phyloP scores from a whole-genome alignment of 2,329 filamentous ascomycete genomes.

The Aureobasidium pullulans region DNA sequence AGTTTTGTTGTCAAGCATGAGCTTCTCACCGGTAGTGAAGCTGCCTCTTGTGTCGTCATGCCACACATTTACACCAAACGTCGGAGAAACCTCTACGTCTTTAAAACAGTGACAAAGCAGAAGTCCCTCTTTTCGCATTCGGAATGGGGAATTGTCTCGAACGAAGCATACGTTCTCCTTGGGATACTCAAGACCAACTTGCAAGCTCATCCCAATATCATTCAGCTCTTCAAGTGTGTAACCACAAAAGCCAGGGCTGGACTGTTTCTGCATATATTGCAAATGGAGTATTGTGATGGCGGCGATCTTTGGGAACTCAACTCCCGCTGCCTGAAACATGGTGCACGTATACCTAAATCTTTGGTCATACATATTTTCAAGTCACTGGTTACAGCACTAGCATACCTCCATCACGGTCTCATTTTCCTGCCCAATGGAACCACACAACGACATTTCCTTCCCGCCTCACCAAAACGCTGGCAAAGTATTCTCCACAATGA shows the following conservation, averaged over 20 bases:
- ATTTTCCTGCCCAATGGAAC: neutral
- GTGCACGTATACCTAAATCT: constrained; percentile 10
- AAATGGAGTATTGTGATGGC: constrained; percentile 18
- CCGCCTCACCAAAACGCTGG: neutral
- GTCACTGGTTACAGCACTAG: constrained; percentile 14
- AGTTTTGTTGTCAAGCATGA: neutral
- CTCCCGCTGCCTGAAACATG: neutral
- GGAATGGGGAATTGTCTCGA: neutral
- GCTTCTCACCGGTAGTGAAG: neutral
- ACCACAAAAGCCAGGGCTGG: neutral
- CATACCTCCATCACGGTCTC: constrained; percentile 18
- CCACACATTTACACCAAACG: neutral
- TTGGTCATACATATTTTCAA: constrained; percentile 18
- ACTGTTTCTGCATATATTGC: constrained; percentile 2
- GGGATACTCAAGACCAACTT: neutral
- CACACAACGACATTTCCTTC: neutral
- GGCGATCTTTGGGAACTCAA: constrained; percentile 17
- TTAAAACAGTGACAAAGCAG: neutral
- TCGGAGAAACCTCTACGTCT: neutral
- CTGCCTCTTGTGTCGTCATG: neutral
- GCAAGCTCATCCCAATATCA: neutral
- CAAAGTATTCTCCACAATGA: constrained; percentile 18
- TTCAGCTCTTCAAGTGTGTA: neutral
- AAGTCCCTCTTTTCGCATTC: neutral
- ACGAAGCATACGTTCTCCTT: neutral